A percentile compares a stretch with the other conserved stretches of the same genome.
These are phyloP conservation scores for Vaccinium myrtillus DNA, from an alignment of 148 eudicot species.

Conservation along the genomic window DNA sequence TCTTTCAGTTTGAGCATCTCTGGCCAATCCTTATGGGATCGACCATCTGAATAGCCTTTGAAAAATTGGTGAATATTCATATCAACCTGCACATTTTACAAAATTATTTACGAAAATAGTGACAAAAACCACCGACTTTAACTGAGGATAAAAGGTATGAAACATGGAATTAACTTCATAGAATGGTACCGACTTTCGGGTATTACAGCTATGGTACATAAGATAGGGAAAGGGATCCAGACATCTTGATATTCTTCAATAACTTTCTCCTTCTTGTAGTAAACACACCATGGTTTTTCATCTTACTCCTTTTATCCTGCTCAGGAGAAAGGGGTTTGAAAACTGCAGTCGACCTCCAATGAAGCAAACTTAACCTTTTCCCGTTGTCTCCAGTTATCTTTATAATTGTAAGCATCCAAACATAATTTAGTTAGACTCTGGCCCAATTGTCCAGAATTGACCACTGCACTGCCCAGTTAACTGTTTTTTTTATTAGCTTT, in stretches of 20 bases:
- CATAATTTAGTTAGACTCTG: not conserved
- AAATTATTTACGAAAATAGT: not conserved
- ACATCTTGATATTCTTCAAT: not conserved
- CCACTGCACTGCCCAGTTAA: not conserved
- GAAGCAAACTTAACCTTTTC: not conserved
- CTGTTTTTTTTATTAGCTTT: not conserved
- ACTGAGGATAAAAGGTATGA: not conserved
- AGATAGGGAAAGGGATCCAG: not conserved
- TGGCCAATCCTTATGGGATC: constrained; percentile 43
- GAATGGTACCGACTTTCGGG: too few species aligned
- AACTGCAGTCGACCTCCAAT: not conserved
- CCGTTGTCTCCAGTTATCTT: not conserved
- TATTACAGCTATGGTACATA: not conserved
- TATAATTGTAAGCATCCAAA: not conserved
- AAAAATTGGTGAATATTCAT: constrained; percentile 57
- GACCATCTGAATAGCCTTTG: constrained; percentile 39
- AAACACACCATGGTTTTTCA: not conserved
- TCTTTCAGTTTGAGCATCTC: constrained; percentile 61
- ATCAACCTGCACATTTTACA: constrained; percentile 37
- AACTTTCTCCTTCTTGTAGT: not conserved
- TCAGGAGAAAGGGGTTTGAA: not conserved
- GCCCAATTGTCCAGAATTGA: not conserved
- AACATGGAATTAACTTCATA: not conserved
- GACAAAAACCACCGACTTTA: not conserved
- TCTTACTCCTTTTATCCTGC: not conserved